Evolutionary conservation across 2,329 filamentous ascomycete genomes (phyloP).

Genomic region (Ceratocystis albifundus): DNA sequence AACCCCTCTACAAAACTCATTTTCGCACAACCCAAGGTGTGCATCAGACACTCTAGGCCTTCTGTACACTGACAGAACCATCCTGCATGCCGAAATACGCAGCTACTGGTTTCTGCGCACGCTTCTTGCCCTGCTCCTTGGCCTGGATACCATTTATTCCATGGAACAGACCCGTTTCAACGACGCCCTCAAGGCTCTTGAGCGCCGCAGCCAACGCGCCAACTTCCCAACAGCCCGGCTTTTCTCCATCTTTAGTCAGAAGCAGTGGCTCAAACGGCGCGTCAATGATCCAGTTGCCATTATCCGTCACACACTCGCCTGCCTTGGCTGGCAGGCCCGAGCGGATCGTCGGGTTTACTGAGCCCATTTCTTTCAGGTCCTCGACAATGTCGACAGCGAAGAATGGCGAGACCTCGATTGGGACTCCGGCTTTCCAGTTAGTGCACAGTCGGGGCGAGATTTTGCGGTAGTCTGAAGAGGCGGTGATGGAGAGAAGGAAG

Average conservation of each 20-base stretch:
- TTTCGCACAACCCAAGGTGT: not conserved
- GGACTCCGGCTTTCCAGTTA: conserved; percentile 65
- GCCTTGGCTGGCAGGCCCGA: conserved; percentile 65
- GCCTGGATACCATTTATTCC: conserved; percentile 66
- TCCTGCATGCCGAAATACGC: conserved; percentile 91
- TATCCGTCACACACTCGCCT: conserved; percentile 56
- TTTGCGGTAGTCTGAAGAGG: conserved; percentile 69
- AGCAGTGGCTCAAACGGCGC: conserved; percentile 72
- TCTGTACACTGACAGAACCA: conserved; percentile 34
- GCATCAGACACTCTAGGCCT: conserved; percentile 1
- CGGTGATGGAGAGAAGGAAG: not conserved
- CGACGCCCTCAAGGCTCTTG: conserved; percentile 62
- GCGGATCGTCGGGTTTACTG: conserved; percentile 57
- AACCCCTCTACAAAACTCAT: no score
- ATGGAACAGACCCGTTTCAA: conserved; percentile 85
- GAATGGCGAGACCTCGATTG: conserved; percentile 85
- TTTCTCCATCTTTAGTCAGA: conserved; percentile 43
- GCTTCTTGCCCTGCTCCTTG: conserved; percentile 41
- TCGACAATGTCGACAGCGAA: conserved; percentile 65
- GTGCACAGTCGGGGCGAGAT: conserved; percentile 62
- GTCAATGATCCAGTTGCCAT: conserved; percentile 70
- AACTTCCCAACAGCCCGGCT: conserved; percentile 42
- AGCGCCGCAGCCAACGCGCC: conserved; percentile 55
- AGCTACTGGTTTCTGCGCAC: conserved; percentile 81
- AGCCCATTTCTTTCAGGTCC: conserved; percentile 62